phyloP scores from a whole-genome alignment of 345 rosid species.

The Lepidium africanum region DNA sequence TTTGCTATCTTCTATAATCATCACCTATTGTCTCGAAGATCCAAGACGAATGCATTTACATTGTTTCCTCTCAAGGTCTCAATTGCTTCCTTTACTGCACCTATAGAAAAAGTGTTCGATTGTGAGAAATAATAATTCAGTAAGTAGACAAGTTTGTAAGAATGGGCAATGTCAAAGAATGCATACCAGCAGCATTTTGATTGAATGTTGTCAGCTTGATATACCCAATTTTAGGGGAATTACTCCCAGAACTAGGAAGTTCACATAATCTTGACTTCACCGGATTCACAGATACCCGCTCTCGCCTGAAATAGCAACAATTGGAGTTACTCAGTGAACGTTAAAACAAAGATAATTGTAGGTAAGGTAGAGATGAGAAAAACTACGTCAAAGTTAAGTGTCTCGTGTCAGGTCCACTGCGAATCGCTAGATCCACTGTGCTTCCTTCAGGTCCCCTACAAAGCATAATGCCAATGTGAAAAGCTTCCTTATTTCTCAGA shows the following conservation, averaged over 20 bases:
- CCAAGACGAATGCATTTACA: constrained; percentile 76
- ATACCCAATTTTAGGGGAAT: constrained; percentile 72
- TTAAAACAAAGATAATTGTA: neutral
- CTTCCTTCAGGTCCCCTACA: constrained; percentile 95
- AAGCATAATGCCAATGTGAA: neutral
- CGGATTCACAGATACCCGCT: constrained; percentile 74
- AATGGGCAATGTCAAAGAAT: neutral
- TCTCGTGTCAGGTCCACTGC: constrained; percentile 68
- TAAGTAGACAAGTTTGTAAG: constrained; percentile 4
- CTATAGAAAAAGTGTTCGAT: constrained; percentile 25
- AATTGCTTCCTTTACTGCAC: constrained; percentile 81
- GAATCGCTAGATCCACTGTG: constrained; percentile 62
- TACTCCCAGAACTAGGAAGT: constrained; percentile 61
- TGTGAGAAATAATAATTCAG: neutral
- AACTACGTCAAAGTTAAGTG: constrained; percentile 60
- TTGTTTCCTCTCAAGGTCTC: constrained; percentile 53
- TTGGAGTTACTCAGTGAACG: neutral
- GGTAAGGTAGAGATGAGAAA: neutral
- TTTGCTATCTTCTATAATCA: constrained; percentile 15
- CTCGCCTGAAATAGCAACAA: constrained; percentile 49
- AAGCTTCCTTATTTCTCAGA: neutral
- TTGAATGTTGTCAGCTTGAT: constrained; percentile 80
- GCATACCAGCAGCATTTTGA: constrained; percentile 77
- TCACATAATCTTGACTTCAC: constrained; percentile 83
- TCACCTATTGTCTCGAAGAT: constrained; percentile 98